Percentiles rank a stretch among this genome's conserved stretches.
phyloP scores from a whole-genome alignment of 2,329 filamentous ascomycete species.

The Grosmannia penicillata region DNA sequence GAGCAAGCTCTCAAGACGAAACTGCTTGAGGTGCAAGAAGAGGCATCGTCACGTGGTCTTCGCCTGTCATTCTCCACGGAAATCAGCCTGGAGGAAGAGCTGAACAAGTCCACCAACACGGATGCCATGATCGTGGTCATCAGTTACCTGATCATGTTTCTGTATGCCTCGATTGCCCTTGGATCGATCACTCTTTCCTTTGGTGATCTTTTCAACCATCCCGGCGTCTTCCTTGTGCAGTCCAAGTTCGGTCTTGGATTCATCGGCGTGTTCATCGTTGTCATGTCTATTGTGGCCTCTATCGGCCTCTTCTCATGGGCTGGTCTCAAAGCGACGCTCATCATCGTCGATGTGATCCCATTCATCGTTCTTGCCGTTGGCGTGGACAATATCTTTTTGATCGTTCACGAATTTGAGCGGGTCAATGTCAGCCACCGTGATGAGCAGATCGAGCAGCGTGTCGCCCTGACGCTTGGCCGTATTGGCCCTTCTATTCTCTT shows the following conservation, averaged over 20 bases:
- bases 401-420: slow-evolving; percentile 94
- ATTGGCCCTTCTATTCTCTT: slow-evolving; percentile 96
- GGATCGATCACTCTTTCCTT: slow-evolving; percentile 75
- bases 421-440: slow-evolving; percentile 88
- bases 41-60: slow-evolving; percentile 64
- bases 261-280: slow-evolving; percentile 82
- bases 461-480: slow-evolving; percentile 77
- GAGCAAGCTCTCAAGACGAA: slow-evolving; percentile 63
- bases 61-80: slow-evolving; percentile 91
- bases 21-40: slow-evolving; percentile 62
- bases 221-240: slow-evolving; percentile 73
- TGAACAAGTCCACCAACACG: slow-evolving; percentile 97
- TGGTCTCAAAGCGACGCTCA: slow-evolving; percentile 87
- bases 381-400: slow-evolving; percentile 97
- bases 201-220: slow-evolving; percentile 65
- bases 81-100: slow-evolving; percentile 83
- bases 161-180: slow-evolving; percentile 86
- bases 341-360: slow-evolving; percentile 96
- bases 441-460: slow-evolving; percentile 69
- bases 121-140: slow-evolving; percentile 93
- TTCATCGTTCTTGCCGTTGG: slow-evolving; percentile 94
- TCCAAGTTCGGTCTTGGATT: slow-evolving; percentile 96
- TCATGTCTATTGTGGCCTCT: slow-evolving; percentile 94
- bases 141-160: slow-evolving; percentile 97
- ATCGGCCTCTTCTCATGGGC: slow-evolving; percentile 88